Base-by-base conservation (phyloP, 352 stramenopile genomes). In the Thalassiosira mediterranea region DNA sequence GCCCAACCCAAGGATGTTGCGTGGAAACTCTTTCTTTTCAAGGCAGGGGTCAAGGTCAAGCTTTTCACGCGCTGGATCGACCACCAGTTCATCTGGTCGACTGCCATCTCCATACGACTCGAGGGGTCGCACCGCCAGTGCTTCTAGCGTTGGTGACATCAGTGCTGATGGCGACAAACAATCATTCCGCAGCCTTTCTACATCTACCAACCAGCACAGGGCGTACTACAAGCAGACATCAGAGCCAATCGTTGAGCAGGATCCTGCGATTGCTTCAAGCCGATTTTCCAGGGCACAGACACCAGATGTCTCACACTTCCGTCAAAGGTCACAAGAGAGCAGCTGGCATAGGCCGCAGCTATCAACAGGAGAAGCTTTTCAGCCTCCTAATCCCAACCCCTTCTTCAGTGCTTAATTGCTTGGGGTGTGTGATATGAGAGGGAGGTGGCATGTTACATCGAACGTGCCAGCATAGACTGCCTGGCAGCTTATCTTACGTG, bases 341-440 rank as follows among this genome's bases (percentile, higher is more conserved):
- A 49, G 37, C 25, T 51, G 44, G 28, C 23, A 56, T 26, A 32
- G 54, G 3, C 62, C 17, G 15, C 69, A 56, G 60, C 59, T 46
- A 11, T 59, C 40, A n/a, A n/a, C n/a, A n/a, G n/a, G n/a, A 19
- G 69, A 62, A 54, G 60, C 54, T 48, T 78, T 78, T 17, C 60
- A 72, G 26, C 51, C 69, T 23, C 51, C 68, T n/a, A n/a, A n/a
- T n/a, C n/a, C n/a, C n/a, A n/a, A n/a, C 49, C 59, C 63, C n/a
- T 78, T 72, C 62, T 78, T 78, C 34, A 78, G 69, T 47, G 69
- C 69, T 66, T 77, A 46, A n/a, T n/a, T n/a, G n/a, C n/a, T n/a
- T n/a, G n/a, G n/a, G n/a, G n/a, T n/a, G n/a, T n/a, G n/a, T n/a
- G n/a, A n/a, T n/a, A n/a, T n/a, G n/a, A n/a, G n/a, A n/a, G n/a